Base-by-base conservation (phyloP, 2,329 filamentous ascomycete species). In the Penicillium sp. region DNA sequence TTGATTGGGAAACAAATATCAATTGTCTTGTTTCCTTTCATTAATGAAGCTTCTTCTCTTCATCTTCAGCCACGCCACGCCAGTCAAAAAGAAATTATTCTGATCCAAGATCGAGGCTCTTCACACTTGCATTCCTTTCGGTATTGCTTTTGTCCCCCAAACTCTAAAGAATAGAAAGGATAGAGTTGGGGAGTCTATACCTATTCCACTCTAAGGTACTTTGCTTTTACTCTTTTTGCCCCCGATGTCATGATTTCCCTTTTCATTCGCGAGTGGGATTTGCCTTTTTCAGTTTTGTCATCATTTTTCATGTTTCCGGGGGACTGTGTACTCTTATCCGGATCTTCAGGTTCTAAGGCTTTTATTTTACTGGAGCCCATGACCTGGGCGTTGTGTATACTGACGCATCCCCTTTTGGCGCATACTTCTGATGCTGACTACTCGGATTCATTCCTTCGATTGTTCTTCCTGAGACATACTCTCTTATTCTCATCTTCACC, bases 191-290 rank as follows among this genome's bases (percentile, higher is more conserved):
- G 9, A 29, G 51, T n/a, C n/a, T 42, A 42, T 42, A 42, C 39
- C n/a, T 42, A 55, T 66, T 57, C 55, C 63, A 66, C 63, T 49
- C 57, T 60, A 57, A 61, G 66, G 67, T 55, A 59, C 61, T 64
- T 59, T 55, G 53, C 35, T 50, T 58, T 61, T 57, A 50, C 25
- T 26, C 55, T 57, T 54, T 61, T 57, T 45, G 27, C 52, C 42
- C 25, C 42, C 50, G 53, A 46, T 52, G 48, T 47, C 55, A 53
- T 21, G 42, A 49, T 56, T 25, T 47, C 43, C 16, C 25, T 43
- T 39, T 39, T 43, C 35, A 26, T 53, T 57, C 42, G 46, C 16
- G 27, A 35, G 49, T 52, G 27, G 27, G 53, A 33, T 33, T 51
- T 55, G 50, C 48, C 29, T 57, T 57, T 54, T 57, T 44, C 31